Conservation (phyloP, 2,329 filamentous ascomycete genomes). For the Aspergillus ochraceoroseus region DNA sequence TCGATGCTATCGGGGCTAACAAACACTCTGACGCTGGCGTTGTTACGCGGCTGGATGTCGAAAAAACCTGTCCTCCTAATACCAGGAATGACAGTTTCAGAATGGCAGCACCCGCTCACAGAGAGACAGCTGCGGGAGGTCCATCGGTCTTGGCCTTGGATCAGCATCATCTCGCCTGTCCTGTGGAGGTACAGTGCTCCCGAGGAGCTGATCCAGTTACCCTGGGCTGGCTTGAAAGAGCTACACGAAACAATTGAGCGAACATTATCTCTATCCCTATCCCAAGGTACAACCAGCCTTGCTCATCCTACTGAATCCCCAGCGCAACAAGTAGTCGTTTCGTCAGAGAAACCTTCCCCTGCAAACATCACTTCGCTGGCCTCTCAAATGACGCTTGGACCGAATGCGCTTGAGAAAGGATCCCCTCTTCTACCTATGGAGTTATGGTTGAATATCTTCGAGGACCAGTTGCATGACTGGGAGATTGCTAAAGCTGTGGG, state of each 20-base stretch:
- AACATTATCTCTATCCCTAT: slow-evolving; percentile 16
- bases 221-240: slow-evolving; percentile 47
- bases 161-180: slow-evolving; percentile 73
- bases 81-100: slow-evolving; percentile 80
- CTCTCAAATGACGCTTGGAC: slow-evolving; percentile 23
- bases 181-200: slow-evolving; percentile 70
- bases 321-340: background rate
- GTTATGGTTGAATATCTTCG: slow-evolving; percentile 83
- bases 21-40: slow-evolving; percentile 72
- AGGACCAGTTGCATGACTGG: slow-evolving; percentile 76
- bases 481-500: slow-evolving; percentile 77
- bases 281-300: slow-evolving; percentile 12
- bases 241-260: slow-evolving; percentile 32
- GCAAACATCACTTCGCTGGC: slow-evolving; percentile 33
- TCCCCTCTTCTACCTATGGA: slow-evolving; percentile 64
- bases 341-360: slow-evolving; percentile 45
- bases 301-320: slow-evolving; percentile 9
- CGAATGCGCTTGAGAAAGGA: slow-evolving; percentile 21
- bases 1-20: slow-evolving; percentile 84
- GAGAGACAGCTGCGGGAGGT: slow-evolving; percentile 83
- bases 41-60: slow-evolving; percentile 79
- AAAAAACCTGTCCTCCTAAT: slow-evolving; percentile 80
- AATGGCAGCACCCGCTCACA: slow-evolving; percentile 88
- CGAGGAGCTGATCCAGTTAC: slow-evolving; percentile 46
- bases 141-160: slow-evolving; percentile 78